Evolutionary conservation across 805 yeast species (phyloP), one percentile per base, ranked within the genome.

Genomic region (Limtongia smithiae): DNA sequence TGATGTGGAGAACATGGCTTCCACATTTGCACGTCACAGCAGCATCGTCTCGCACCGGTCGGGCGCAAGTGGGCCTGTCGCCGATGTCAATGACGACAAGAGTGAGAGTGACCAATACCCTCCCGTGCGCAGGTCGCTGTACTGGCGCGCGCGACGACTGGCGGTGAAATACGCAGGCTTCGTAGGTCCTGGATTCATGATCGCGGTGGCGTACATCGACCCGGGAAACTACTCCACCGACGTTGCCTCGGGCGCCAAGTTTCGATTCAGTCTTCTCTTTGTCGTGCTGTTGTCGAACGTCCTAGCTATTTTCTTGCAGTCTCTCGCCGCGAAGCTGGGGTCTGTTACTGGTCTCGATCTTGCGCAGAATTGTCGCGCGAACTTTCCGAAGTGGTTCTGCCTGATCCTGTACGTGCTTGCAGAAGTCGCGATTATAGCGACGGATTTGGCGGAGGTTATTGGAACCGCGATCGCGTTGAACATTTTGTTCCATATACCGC

Each of bases 171-270:
- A 82, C 65, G 68, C 73, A 33, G 68, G 73, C 55, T 85, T 85
- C 65, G 73, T 91, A 14, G 97, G 97, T 0, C 97, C 97, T 0
- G 97, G 54, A n/a, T 71, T 91, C 41, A 84, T 91, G 95, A 94
- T 93, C 1, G 78, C 90, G 4, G 96, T 91, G 28, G 91, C 97
- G 0, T 93, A 90, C 66, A 87, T 93, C 88, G 97, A 91, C 62
- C 97, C 98, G 0, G 98, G 98, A 4, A 91, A 93, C 69, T 91
- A 90, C 68, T 84, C 96, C 35, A 87, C 97, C 1, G 95, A 93
- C 6, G 96, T 91, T 14, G 85, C 93, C 9, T 91, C 94, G 1
- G 95, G 95, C 15, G 83, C 95, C 33, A 82, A 85, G 24, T 87
- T 84, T 65, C 79, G 83, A 58, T 91, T 83, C 65, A 83, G 85